Conservation (phyloP, 345 rosid genomes). For the Heritiera fomes region DNA sequence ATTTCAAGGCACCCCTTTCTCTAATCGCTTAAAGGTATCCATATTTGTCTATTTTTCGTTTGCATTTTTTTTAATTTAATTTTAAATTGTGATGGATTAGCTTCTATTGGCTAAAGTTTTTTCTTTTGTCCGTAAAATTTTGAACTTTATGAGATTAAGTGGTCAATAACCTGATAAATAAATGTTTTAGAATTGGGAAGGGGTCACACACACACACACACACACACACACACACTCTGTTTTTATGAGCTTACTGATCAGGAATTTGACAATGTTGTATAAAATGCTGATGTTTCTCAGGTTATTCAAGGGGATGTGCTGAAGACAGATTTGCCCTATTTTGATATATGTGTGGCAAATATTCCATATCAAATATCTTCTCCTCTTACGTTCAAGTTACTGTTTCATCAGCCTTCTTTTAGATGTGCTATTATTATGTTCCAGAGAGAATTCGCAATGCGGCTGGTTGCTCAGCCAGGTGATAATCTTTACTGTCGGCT, state of each 20-base stretch:
- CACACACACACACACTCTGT: no score
- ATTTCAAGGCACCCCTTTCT: conserved; percentile 72
- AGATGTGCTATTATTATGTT: conserved; percentile 92
- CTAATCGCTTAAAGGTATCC: conserved; percentile 58
- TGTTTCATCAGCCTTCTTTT: conserved; percentile 76
- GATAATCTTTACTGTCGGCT: conserved; percentile 85
- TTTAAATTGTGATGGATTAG: not conserved
- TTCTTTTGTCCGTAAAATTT: not conserved
- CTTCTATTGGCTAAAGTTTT: not conserved
- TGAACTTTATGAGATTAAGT: not conserved
- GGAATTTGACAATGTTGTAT: not conserved
- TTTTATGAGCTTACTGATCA: no score
- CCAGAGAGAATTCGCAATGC: conserved; percentile 94
- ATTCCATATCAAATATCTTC: conserved; percentile 93
- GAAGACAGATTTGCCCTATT: conserved; percentile 82
- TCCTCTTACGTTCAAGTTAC: conserved; percentile 81
- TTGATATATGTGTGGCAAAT: conserved; percentile 90
- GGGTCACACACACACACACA: no score
- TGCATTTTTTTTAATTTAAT: no score
- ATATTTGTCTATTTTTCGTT: not conserved
- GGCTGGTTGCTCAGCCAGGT: conserved; percentile 86
- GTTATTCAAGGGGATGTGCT: conserved; percentile 92
- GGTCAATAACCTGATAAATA: not conserved
- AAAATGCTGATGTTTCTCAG: conserved; percentile 31
- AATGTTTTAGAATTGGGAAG: not conserved